A percentile compares a stretch with the other conserved stretches of the same genome.
Conservation (phyloP, 352 stramenopile species). For the Phytophthora pseudosyringae region DNA sequence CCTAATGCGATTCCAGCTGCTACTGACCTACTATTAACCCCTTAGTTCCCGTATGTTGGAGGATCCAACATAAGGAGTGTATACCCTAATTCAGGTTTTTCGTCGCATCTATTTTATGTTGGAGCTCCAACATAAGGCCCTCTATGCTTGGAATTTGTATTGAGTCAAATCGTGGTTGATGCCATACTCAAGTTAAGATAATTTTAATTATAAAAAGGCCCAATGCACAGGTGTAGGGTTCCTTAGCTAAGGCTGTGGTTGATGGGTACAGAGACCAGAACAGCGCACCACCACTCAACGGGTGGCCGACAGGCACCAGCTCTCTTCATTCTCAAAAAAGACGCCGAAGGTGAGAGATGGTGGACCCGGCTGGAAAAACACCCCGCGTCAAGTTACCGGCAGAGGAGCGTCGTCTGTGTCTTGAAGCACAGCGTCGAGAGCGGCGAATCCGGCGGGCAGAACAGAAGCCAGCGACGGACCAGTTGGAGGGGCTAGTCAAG, state of each 20-base stretch:
- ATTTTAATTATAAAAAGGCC: background rate
- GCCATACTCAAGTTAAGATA: constrained; percentile 4
- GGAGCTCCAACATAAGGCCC: too few relatives aligned
- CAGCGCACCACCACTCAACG: too few relatives aligned
- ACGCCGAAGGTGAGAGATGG: background rate
- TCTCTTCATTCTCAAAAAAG: background rate
- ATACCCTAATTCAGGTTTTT: constrained; percentile 5
- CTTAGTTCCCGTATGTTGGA: constrained; percentile 22
- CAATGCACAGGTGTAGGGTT: constrained; percentile 12
- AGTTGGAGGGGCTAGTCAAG: too few relatives aligned
- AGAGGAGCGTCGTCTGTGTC: too few relatives aligned
- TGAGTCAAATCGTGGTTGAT: background rate
- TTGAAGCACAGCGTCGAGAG: background rate
- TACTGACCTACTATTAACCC: too few relatives aligned
- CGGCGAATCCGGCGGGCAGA: background rate
- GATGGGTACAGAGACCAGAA: too few relatives aligned
- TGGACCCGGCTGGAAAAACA: background rate
- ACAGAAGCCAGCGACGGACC: background rate
- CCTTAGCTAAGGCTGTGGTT: too few relatives aligned
- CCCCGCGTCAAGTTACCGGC: background rate
- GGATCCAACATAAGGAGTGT: constrained; percentile 11
- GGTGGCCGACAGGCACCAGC: background rate
- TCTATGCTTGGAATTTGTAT: constrained; percentile 14
- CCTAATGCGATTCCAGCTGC: too few relatives aligned
- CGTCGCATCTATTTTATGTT: background rate